phyloP scores from a whole-genome alignment of 768 basidiomycete genomes.

The Ephemerocybe angulata region DNA sequence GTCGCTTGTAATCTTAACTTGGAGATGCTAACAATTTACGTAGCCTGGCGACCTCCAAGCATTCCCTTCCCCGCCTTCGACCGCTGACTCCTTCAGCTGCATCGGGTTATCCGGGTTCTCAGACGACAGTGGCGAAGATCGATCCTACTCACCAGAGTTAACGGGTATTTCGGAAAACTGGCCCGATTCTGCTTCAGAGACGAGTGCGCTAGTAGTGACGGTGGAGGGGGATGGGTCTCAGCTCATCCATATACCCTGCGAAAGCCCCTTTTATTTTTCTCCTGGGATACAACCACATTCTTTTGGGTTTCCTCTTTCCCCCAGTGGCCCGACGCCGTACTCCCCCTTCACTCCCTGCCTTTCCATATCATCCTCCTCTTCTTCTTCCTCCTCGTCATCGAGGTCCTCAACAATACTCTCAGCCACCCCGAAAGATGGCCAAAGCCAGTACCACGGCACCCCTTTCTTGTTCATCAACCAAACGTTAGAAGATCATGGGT shows the following conservation, averaged over 20 bases:
- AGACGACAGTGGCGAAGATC: conserved; percentile 1
- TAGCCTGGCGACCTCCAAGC: neutral
- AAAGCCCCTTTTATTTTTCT: conserved; percentile 36
- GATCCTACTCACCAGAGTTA: neutral
- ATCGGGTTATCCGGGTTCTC: neutral
- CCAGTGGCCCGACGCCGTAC: conserved; percentile 19
- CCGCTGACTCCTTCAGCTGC: neutral
- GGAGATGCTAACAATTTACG: neutral
- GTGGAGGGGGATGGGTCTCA: conserved; percentile 28
- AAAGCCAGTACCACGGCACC: neutral
- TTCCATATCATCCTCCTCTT: conserved; percentile 2
- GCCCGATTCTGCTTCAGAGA: conserved; percentile 6
- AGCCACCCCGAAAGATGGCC: neutral
- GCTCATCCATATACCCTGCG: conserved; percentile 35
- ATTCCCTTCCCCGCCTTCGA: neutral
- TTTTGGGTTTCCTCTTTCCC: conserved; percentile 26
- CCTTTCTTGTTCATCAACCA: conserved; percentile 2
- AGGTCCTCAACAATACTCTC: neutral
- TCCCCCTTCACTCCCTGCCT: conserved; percentile 13
- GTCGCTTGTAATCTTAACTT: neutral
- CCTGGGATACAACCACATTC: conserved; percentile 26
- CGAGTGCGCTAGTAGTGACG: conserved; percentile 2
- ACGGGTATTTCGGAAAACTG: conserved; percentile 6
- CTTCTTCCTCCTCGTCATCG: neutral
- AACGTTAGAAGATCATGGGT: conserved; percentile 4